These are phyloP conservation scores for Chrysochromulina parva DNA, from an alignment of 78 protist genomes.

Conservation along the genomic window DNA sequence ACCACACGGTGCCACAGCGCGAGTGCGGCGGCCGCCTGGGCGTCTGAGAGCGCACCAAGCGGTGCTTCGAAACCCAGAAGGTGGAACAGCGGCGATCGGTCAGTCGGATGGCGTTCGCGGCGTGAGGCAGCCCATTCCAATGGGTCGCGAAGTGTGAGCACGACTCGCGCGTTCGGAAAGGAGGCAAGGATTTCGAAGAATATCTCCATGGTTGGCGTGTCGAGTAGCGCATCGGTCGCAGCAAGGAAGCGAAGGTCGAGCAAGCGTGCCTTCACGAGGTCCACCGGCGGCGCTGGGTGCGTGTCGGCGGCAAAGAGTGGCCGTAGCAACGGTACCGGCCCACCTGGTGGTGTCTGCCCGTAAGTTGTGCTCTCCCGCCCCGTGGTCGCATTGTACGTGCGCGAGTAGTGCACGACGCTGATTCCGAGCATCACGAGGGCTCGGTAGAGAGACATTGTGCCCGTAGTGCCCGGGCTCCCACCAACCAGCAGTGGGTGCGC, in stretches of 20 bases:
- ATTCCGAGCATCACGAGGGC: background rate
- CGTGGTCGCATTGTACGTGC: background rate
- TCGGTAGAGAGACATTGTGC: background rate
- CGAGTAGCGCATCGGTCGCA: background rate
- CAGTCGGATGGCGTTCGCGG: too few species aligned
- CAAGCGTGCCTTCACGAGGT: background rate
- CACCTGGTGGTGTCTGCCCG: background rate
- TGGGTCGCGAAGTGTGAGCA: background rate
- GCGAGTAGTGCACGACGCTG: background rate
- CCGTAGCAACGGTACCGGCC: background rate
- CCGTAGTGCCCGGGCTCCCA: background rate
- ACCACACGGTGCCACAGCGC: background rate
- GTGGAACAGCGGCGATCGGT: too few species aligned
- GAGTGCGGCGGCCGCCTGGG: background rate
- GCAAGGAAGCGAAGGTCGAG: background rate
- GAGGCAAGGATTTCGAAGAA: background rate
- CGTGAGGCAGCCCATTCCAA: too few species aligned
- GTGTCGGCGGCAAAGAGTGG: background rate
- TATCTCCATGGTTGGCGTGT: background rate
- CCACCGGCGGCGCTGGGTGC: background rate
- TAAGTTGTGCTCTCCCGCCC: background rate
- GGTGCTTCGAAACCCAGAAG: background rate
- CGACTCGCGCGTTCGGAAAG: background rate
- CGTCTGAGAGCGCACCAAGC: background rate
- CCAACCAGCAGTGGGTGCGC: background rate